Conservation (phyloP, 1,139 yeast genomes). For the Arxiozyma telluris region DNA sequence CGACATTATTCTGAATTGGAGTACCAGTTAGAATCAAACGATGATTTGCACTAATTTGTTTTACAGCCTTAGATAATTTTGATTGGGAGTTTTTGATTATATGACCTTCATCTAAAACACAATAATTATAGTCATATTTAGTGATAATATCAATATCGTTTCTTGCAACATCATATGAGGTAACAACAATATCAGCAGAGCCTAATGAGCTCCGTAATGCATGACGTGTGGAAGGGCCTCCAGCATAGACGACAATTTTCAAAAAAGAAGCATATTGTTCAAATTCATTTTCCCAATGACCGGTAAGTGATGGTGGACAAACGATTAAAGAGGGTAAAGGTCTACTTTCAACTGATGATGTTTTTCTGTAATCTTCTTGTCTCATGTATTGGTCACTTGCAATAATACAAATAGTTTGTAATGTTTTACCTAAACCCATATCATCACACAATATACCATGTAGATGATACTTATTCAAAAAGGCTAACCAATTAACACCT, state of each 20-base stretch:
- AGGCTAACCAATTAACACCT: slow-evolving; percentile 97
- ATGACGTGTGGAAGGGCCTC: slow-evolving; percentile 72
- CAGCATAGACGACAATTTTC: slow-evolving; percentile 79
- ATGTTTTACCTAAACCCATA: slow-evolving; percentile 97
- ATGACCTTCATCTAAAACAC: slow-evolving; percentile 97
- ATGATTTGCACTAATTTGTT: slow-evolving; percentile 75
- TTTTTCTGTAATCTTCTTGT: slow-evolving; percentile 53
- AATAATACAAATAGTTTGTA: slow-evolving; percentile 93
- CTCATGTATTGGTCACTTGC: slow-evolving; percentile 92
- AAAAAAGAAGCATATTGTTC: slow-evolving; percentile 85
- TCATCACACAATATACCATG: slow-evolving; percentile 98
- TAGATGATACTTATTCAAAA: slow-evolving; percentile 84
- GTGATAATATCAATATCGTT: slow-evolving; percentile 69
- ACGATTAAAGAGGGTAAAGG: slow-evolving; percentile 76
- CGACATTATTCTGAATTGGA: slow-evolving; percentile 93
- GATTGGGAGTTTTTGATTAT: slow-evolving; percentile 88
- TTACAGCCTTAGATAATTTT: slow-evolving; percentile 82
- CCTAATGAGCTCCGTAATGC: slow-evolving; percentile 46
- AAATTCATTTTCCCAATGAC: slow-evolving; percentile 98
- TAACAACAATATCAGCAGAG: slow-evolving; percentile 75
- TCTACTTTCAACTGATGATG: slow-evolving; percentile 59
- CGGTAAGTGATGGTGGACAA: slow-evolving; percentile 96
- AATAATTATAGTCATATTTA: slow-evolving; percentile 71
- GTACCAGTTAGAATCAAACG: slow-evolving; percentile 90
- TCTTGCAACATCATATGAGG: slow-evolving; percentile 93